phyloP scores from a whole-genome alignment of 768 basidiomycete genomes.

The Russula compacta region DNA sequence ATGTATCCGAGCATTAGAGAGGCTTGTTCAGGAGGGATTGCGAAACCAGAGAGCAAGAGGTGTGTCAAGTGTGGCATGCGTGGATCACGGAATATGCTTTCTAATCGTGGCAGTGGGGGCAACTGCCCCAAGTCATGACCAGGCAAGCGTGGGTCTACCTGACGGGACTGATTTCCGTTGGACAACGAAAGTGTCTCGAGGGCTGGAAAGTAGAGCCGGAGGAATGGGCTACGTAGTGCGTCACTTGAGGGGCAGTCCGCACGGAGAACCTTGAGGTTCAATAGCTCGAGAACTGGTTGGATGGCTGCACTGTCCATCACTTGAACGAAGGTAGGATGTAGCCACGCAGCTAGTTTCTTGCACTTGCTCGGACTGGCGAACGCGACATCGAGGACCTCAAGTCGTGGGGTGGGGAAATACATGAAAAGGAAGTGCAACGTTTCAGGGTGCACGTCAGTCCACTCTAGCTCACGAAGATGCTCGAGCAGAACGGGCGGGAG shows the following conservation, averaged over 20 bases:
- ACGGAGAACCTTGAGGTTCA: slow-evolving; percentile 9
- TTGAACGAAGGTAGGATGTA: slow-evolving; percentile 1
- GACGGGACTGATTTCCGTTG: slow-evolving; percentile 1
- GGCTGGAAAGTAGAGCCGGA: slow-evolving; percentile 11
- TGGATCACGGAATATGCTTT: slow-evolving; percentile 18
- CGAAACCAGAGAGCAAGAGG: slow-evolving; percentile 11
- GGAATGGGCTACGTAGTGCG: slow-evolving; percentile 13
- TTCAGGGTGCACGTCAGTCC: slow-evolving; percentile 12
- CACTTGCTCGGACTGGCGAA: slow-evolving; percentile 8
- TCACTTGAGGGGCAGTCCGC: slow-evolving; percentile 11
- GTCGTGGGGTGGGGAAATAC: slow-evolving; percentile 9
- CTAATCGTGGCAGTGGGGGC: slow-evolving; percentile 7
- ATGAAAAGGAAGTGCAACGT: slow-evolving; percentile 4
- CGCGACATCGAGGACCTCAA: slow-evolving; percentile 10
- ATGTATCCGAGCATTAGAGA: slow-evolving; percentile 14
- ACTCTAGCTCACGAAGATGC: slow-evolving; percentile 15
- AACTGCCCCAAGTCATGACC: not conserved
- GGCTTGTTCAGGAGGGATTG: slow-evolving; percentile 5
- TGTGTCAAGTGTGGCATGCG: slow-evolving; percentile 15
- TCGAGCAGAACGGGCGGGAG: slow-evolving; percentile 13
- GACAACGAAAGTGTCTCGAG: slow-evolving; percentile 15
- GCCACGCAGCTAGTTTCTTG: not conserved
- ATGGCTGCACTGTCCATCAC: not conserved
- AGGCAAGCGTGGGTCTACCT: not conserved
- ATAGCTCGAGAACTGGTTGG: slow-evolving; percentile 5